These are phyloP conservation scores for Ustilago crameri DNA, from an alignment of 1,284 basidiomycete species.

Conservation along the genomic window DNA sequence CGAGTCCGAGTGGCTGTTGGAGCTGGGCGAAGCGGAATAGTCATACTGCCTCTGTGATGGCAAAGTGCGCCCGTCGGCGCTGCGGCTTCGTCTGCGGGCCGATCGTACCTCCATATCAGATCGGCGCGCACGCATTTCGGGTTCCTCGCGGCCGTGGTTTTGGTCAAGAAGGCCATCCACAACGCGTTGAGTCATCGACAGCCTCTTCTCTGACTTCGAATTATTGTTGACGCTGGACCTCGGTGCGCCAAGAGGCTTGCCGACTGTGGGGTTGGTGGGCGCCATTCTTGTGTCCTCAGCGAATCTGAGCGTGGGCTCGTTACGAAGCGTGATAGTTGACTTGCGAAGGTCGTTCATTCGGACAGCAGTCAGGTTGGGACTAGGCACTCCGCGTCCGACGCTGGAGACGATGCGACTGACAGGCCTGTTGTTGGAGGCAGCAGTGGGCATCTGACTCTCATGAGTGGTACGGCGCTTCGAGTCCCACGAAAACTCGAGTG, in stretches of 20 bases:
- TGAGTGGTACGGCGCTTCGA: slow-evolving; percentile 18
- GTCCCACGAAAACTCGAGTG: slow-evolving; percentile 38
- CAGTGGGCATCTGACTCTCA: slow-evolving; percentile 27
- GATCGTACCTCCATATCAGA: slow-evolving; percentile 33
- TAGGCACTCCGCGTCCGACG: slow-evolving; percentile 48
- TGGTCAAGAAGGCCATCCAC: slow-evolving; percentile 45
- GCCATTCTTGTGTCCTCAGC: slow-evolving; percentile 15
- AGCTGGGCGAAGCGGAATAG: slow-evolving; percentile 38
- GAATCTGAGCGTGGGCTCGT: slow-evolving; percentile 24
- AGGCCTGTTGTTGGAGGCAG: slow-evolving; percentile 20
- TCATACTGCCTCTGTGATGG: slow-evolving; percentile 15
- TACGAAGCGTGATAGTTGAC: slow-evolving; percentile 28
- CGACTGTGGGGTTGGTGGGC: slow-evolving; percentile 12
- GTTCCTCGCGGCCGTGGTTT: slow-evolving; percentile 49
- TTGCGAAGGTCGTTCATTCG: slow-evolving; percentile 41
- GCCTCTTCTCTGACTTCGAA: slow-evolving; percentile 19
- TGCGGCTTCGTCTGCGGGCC: slow-evolving; percentile 45
- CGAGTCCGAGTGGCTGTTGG: slow-evolving; percentile 42
- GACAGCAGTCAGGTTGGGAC: slow-evolving; percentile 29
- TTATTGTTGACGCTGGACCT: background rate
- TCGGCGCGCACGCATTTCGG: slow-evolving; percentile 39
- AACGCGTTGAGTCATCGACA: slow-evolving; percentile 50
- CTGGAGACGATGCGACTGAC: slow-evolving; percentile 47
- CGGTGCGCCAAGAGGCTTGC: slow-evolving; percentile 4
- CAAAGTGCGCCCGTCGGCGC: slow-evolving; percentile 32